A percentile compares a stretch with the other conserved stretches of the same genome.
These are phyloP conservation scores for Crataegus laevigata DNA, from an alignment of 306 rosid species.

Conservation along the genomic window DNA sequence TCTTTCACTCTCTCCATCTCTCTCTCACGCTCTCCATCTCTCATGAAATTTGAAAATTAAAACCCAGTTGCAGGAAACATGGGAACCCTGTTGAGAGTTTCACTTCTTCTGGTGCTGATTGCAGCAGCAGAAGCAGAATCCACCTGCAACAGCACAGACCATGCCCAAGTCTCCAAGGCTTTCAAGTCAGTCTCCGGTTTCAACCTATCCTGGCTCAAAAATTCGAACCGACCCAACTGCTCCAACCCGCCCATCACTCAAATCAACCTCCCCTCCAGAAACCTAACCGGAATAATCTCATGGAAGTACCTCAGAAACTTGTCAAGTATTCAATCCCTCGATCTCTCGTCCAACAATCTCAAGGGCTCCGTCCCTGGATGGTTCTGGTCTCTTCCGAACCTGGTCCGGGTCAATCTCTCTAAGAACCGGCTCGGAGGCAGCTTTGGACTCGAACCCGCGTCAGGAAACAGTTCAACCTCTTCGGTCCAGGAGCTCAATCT, in stretches of 20 bases:
- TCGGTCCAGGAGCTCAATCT: conserved; percentile 58
- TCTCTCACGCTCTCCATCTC: background rate
- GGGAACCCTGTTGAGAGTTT: conserved; percentile 19
- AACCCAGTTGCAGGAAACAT: background rate
- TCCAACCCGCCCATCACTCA: conserved; percentile 24
- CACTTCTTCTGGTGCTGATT: conserved; percentile 32
- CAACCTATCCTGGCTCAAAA: conserved; percentile 41
- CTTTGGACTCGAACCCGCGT: conserved; percentile 31
- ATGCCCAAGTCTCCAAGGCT: conserved; percentile 36
- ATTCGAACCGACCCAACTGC: conserved; percentile 29
- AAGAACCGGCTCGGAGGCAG: conserved; percentile 64
- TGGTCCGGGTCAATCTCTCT: conserved; percentile 47
- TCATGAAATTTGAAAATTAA: background rate
- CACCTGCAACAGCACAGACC: conserved; percentile 45
- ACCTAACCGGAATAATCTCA: conserved; percentile 56
- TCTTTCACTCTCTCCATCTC: too few relatives aligned
- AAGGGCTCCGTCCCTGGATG: conserved; percentile 62
- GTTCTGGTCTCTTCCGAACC: conserved; percentile 45
- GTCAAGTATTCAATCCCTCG: conserved; percentile 39
- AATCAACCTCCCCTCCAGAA: conserved; percentile 43
- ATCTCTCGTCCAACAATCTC: conserved; percentile 62
- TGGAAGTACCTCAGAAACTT: conserved; percentile 61
- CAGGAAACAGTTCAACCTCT: conserved; percentile 24
- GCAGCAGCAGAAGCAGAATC: conserved; percentile 35
- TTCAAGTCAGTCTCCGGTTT: conserved; percentile 61